Percentiles rank a stretch among this genome's conserved stretches.
Evolutionary conservation across 78 protist genomes (phyloP).

Genomic region (Dictyostelium capitatum): DNA sequence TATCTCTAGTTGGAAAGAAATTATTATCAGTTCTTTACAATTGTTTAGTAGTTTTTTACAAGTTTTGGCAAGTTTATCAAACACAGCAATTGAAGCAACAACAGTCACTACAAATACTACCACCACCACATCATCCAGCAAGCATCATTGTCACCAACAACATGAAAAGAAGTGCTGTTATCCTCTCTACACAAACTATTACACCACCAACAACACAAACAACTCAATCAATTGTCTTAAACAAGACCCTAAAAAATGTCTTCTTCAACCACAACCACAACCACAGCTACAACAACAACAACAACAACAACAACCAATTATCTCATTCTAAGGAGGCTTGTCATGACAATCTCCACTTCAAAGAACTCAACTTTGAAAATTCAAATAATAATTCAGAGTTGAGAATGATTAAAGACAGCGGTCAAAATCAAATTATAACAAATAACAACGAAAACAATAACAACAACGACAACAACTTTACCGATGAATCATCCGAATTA

Average conservation of each 20-base stretch:
- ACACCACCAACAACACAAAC: too few species aligned
- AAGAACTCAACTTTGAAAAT: not conserved
- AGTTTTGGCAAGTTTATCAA: constrained; percentile 1
- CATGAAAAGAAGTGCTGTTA: not conserved
- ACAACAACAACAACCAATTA: not conserved
- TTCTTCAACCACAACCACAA: not conserved
- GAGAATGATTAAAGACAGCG: too few species aligned
- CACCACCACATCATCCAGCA: not conserved
- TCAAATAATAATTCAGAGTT: not conserved
- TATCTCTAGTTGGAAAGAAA: not conserved
- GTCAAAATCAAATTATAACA: not conserved
- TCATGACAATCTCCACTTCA: not conserved
- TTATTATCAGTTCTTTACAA: not conserved
- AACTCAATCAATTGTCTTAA: not conserved
- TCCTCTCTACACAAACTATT: not conserved
- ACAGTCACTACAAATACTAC: not conserved
- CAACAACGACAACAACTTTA: constrained; percentile 5
- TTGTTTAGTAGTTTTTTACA: constrained; percentile 4
- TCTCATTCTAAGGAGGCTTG: not conserved
- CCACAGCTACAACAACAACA: not conserved
- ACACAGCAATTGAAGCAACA: not conserved
- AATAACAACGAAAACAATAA: not conserved
- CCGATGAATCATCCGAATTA: not conserved
- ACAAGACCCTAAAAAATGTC: not conserved
- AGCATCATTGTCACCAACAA: not conserved